Base-by-base conservation (phyloP, 352 stramenopile species). In the Globisporangium abappressorium region DNA sequence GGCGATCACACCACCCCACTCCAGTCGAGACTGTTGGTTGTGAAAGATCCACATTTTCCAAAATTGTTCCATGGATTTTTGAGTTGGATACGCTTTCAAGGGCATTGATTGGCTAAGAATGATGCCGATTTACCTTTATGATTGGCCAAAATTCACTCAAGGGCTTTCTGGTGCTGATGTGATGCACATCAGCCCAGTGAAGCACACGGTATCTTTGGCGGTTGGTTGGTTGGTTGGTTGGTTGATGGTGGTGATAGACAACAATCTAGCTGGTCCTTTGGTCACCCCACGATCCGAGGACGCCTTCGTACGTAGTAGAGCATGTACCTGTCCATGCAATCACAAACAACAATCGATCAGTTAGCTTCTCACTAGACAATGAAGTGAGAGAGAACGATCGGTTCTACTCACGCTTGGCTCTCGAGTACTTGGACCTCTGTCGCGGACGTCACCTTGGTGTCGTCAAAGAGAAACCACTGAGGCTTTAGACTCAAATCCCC, bases 391-490 rank as follows among this genome's bases (percentile, higher is more conserved):
- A 49, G 41, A 5, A 49, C 28, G 15, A 26, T 26, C 24, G 24
- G 7, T 49, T 9, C 9, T 41, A 82, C 77, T 61, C 81, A 91
- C 72, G 82, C 84, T 76, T 92, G 81, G 14, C 76, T 87, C 33
- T 67, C 53, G 47, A 75, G 60, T 5, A 92, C 82, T 65, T 77
- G 46, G 28, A 80, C 70, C 5, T 73, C 67, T 0, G 69, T 28
- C 26, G 85, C 82, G 2, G 64, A 46, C 18, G 75, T 73, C 20
- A 91, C 79, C 22, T 79, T 65, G 5, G 74, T 70, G 36, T 92
- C 84, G 57, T 93, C 84, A 26, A 89, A 85, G 14, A 88, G 75
- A 30, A 88, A 74, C 84, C 82, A 93, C 38, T 82, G 65, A 24
- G 70, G 64, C 34, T 66, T 34, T 72, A 4, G 4, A 59, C 62